A percentile compares a stretch with the other conserved stretches of the same genome.
These are phyloP conservation scores for Pneumocystis murina DNA, from an alignment of 1,139 yeast species.

Conservation along the genomic window DNA sequence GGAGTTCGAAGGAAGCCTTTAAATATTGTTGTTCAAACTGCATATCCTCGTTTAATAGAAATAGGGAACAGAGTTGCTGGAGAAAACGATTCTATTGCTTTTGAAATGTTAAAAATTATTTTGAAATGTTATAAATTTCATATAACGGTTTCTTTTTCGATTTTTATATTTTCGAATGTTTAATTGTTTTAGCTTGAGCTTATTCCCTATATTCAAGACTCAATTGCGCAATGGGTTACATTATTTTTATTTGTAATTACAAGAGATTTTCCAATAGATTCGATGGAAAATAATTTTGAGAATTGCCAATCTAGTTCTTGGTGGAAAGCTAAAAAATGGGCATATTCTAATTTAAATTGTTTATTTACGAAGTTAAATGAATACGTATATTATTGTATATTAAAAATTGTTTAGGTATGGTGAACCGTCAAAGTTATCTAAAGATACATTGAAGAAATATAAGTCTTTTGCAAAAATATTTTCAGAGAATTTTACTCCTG, in stretches of 20 bases:
- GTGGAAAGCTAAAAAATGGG: slow-evolving; percentile 83
- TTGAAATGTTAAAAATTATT: slow-evolving; percentile 65
- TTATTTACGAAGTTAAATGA: slow-evolving; percentile 31
- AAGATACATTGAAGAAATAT: slow-evolving; percentile 21
- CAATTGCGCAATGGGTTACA: slow-evolving; percentile 57
- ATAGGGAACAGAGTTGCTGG: slow-evolving; percentile 48
- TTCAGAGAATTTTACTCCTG: slow-evolving; percentile 48
- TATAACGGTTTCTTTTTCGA: slow-evolving; percentile 49
- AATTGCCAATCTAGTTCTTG: slow-evolving; percentile 39
- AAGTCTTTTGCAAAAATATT: slow-evolving; percentile 24
- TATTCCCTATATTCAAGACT: slow-evolving; percentile 6
- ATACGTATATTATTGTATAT: not conserved
- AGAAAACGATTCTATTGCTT: slow-evolving; percentile 34
- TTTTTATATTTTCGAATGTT: slow-evolving; percentile 46
- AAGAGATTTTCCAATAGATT: slow-evolving; percentile 40
- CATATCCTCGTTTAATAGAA: slow-evolving; percentile 54
- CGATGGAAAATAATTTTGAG: slow-evolving; percentile 33
- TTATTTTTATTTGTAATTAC: slow-evolving; percentile 59
- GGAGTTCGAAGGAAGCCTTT: slow-evolving; percentile 45
- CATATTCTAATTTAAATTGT: slow-evolving; percentile 62
- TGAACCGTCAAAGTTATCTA: slow-evolving; percentile 25
- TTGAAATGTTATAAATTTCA: slow-evolving; percentile 71
- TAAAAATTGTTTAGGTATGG: slow-evolving; percentile 40
- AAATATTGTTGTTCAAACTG: slow-evolving; percentile 44
- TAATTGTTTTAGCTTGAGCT: slow-evolving; percentile 20